Base-by-base conservation (phyloP, 2,329 filamentous ascomycete species). In the Botrytis fabae region DNA sequence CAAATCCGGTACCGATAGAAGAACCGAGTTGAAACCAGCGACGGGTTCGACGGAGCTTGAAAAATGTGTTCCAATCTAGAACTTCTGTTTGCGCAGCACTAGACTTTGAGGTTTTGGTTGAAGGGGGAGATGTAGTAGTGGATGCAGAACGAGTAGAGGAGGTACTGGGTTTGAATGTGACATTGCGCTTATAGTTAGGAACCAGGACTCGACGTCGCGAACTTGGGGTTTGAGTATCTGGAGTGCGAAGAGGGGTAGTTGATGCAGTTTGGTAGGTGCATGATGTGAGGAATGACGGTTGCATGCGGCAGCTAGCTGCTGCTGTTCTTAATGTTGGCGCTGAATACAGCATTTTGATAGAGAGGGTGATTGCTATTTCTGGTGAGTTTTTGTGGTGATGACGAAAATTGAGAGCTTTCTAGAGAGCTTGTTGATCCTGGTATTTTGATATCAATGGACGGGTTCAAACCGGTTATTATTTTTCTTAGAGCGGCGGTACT, bases 1-100 rank as follows among this genome's bases (percentile, higher is more conserved):
- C 84, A 9, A 91, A 76, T 60, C 91, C 91, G 48, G 88, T 89
- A 48, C 89, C 81, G 70, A 94, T 85, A 64, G 93, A 95, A 76
- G 94, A 94, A 68, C 87, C 88, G 54, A 97, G 88, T 81, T 95
- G 94, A 85, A 95, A 92, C 79, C 93, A 90, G 74, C 95, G 91
- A 72, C 95, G 93, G 74, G 91, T 92, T 79, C 94, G 92, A 80
- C 95, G 94, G 74, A 98, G 91, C 81, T 90, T 89, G 86, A 98
- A 97, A 86, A 97, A 98, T 70, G 90, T 90, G 85, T 98, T 92
- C 95, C 95, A 98, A 83, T 94, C 89, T 60, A 95, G 75, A 68
- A 75, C 71, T 38, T 78, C 76, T 3, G 72, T 66, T 38, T 42
- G 46, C 57, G 71, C 20, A 20, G 64, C 6, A 35, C 46, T 57